Evolutionary conservation across 139 green algal species (phyloP).

Genomic region (Chlamydomonas urium): DNA sequence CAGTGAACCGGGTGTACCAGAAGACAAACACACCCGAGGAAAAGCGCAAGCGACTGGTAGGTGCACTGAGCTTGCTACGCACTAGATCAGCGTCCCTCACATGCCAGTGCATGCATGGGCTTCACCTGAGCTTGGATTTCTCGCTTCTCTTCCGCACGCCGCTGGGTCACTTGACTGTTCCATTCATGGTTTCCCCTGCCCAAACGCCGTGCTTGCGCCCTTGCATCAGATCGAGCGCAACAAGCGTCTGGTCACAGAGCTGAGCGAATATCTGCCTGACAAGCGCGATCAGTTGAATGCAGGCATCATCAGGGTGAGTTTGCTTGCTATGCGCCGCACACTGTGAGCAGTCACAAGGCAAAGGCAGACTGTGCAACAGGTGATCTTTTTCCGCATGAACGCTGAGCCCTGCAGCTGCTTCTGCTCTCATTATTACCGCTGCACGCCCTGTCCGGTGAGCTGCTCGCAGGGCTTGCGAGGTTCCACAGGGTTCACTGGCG

Average conservation of each 20-base stretch:
- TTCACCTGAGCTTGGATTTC: background rate
- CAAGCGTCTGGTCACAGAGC: slow-evolving; percentile 65
- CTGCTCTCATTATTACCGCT: too few species aligned
- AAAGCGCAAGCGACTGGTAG: slow-evolving; percentile 57
- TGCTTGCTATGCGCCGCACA: slow-evolving; percentile 2
- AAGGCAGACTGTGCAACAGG: background rate
- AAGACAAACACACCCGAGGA: slow-evolving; percentile 42
- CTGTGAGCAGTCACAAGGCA: background rate
- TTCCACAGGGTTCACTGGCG: slow-evolving; percentile 65
- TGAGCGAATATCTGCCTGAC: slow-evolving; percentile 71
- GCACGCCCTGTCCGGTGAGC: too few species aligned
- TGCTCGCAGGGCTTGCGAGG: slow-evolving; percentile 3
- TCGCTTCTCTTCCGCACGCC: background rate
- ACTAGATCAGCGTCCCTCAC: background rate
- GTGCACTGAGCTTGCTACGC: background rate
- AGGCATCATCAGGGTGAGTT: slow-evolving; percentile 31
- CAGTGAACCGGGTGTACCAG: slow-evolving; percentile 32
- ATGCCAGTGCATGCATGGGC: background rate
- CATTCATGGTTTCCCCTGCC: background rate
- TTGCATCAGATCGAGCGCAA: slow-evolving; percentile 61
- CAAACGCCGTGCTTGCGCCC: background rate
- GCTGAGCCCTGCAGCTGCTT: background rate
- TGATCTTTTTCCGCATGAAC: background rate
- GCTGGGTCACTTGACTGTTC: background rate
- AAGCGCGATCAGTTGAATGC: slow-evolving; percentile 54